These are phyloP conservation scores for Claviceps cyperi DNA, from an alignment of 2,329 filamentous ascomycete genomes.

Conservation along the genomic window DNA sequence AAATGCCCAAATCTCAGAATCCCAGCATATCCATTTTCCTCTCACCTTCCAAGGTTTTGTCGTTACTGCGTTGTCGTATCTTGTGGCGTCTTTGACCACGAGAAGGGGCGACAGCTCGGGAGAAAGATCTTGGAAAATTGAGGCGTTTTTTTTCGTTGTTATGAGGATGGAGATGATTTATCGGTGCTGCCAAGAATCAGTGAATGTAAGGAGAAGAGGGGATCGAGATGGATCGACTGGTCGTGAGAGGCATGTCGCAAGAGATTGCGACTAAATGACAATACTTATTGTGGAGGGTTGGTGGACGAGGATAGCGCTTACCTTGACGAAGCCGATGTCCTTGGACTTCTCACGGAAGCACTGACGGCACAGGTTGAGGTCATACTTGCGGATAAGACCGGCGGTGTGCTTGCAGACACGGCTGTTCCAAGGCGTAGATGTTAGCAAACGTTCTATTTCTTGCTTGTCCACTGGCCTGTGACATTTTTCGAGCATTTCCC, in stretches of 20 bases:
- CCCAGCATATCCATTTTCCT: not conserved
- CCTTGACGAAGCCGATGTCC: constrained; percentile 63
- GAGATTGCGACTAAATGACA: not conserved
- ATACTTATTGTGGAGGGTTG: too few relatives aligned
- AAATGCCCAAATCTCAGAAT: not conserved
- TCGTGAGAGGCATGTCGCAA: not conserved
- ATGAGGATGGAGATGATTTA: constrained; percentile 15
- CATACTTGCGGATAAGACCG: constrained; percentile 99
- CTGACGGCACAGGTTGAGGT: constrained; percentile 75
- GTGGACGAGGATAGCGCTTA: constrained; percentile 14
- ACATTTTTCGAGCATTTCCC: not conserved
- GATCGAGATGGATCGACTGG: not conserved
- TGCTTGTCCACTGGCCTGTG: not conserved
- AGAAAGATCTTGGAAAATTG: too few relatives aligned
- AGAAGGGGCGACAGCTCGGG: not conserved
- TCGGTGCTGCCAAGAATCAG: constrained; percentile 4
- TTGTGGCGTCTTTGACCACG: not conserved
- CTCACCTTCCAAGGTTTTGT: not conserved
- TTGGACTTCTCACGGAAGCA: constrained; percentile 63
- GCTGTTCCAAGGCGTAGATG: constrained; percentile 21
- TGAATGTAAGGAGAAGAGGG: not conserved
- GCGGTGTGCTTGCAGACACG: constrained; percentile 78
- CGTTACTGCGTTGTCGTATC: not conserved
- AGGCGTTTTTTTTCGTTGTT: not conserved
- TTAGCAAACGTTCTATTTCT: not conserved